Evolutionary conservation across 139 green algal genomes (phyloP), one percentile per base, ranked within the genome.

Genomic region (Chlamydomonas sphaeroides): DNA sequence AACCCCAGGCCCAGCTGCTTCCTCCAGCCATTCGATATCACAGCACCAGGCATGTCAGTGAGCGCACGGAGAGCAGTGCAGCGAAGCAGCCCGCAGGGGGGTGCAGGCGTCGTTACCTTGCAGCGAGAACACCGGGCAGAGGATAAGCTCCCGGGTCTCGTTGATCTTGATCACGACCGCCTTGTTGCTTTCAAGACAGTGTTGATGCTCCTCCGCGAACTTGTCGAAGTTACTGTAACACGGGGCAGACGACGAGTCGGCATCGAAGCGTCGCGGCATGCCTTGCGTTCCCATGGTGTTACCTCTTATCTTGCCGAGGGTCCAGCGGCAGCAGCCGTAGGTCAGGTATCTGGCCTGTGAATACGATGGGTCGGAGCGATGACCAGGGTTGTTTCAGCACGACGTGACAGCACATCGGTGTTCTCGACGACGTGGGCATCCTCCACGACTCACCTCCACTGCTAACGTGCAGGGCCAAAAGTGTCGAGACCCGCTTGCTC

Each of bases 131-230:
- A 88, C 88, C 8, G 88, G 84, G 7, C 68, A 82, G 73, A 91
- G 72, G 15, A 91, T 48, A n/a, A 91, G 79, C 78, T 91, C 83
- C 32, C 67, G 84, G 2, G 66, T 42, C 18, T 83, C 51, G 53
- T 82, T 80, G 28, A 89, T 49, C 25, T 83, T 84, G 42, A 89
- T 67, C 18, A 91, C 88, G 20, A 91, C 77, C 5, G 84, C 84
- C 45, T 83, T 66, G 45, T 67, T 53, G 25, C 14, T 38, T 2
- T 78, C 53, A 32, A 86, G 23, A 61, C 80, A 86, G 28, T 73
- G 20, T 25, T 75, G 36, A 45, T 92, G 88, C 73, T 86, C 65
- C 42, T 53, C 30, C 35, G 65, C 77, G 51, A 84, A 84, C 21
- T 72, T 68, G 23, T 70, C 32, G 32, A 49, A 80, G 3, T 32